A percentile compares a stretch with the other conserved stretches of the same genome.
These are phyloP conservation scores for Lachancea kluyveri DNA, from an alignment of 805 yeast species.

Conservation along the genomic window DNA sequence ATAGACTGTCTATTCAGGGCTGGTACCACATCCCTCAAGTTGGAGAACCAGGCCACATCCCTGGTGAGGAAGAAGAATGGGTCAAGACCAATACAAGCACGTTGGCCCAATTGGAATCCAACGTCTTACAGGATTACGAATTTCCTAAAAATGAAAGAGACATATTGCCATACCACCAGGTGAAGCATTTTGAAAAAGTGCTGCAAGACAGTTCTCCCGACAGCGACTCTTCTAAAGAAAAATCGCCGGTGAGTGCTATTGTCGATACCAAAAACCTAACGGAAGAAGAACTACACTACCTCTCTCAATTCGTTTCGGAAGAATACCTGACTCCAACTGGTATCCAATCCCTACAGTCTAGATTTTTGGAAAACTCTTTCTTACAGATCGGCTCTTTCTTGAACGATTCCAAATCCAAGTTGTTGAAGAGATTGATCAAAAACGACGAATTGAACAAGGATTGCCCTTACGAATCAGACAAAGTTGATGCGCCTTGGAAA, in stretches of 20 bases:
- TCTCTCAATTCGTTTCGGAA: constrained; percentile 51
- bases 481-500: constrained; percentile 74
- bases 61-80: constrained; percentile 69
- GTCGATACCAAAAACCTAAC: constrained; percentile 23
- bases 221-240: constrained; percentile 3
- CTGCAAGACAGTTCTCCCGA: constrained; percentile 16
- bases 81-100: constrained; percentile 66
- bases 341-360: constrained; percentile 38
- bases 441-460: constrained; percentile 52
- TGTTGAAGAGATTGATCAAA: constrained; percentile 44
- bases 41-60: constrained; percentile 81
- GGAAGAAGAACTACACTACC: constrained; percentile 41
- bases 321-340: constrained; percentile 38
- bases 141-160: constrained; percentile 62
- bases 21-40: constrained; percentile 98
- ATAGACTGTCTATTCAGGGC: constrained; percentile 89
- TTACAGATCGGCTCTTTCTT: constrained; percentile 62
- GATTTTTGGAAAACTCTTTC: constrained; percentile 63
- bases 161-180: constrained; percentile 36
- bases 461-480: constrained; percentile 51
- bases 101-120: constrained; percentile 70
- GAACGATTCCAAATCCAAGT: constrained; percentile 44
- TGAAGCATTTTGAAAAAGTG: constrained; percentile 28
- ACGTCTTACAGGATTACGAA: constrained; percentile 71
- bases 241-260: constrained; percentile 12